These are phyloP conservation scores for Acrocalymma vagum DNA, from an alignment of 2,329 filamentous ascomycete species.

Conservation along the genomic window DNA sequence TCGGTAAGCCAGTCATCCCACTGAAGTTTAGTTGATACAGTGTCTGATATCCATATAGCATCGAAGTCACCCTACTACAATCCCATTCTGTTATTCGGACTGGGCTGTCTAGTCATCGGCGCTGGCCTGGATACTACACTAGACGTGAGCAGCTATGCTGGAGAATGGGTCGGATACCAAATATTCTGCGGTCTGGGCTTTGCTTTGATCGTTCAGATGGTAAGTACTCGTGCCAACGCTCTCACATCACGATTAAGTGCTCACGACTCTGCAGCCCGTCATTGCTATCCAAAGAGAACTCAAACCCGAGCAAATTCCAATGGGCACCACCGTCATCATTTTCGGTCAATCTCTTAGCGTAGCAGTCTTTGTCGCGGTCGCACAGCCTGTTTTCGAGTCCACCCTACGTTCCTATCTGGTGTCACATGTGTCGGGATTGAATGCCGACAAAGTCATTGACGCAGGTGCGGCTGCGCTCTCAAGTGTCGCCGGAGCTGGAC, in stretches of 20 bases:
- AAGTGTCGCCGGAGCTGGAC: too few species aligned
- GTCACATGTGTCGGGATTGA: slow-evolving; percentile 27
- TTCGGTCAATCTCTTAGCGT: slow-evolving; percentile 57
- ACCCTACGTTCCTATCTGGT: slow-evolving; percentile 26
- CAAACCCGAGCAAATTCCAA: slow-evolving; percentile 48
- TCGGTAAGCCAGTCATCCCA: slow-evolving; percentile 44
- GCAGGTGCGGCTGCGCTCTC: too few species aligned
- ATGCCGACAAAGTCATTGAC: slow-evolving; percentile 57
- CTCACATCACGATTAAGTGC: slow-evolving; percentile 47
- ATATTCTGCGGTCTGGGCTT: slow-evolving; percentile 43
- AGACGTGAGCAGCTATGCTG: slow-evolving; percentile 30
- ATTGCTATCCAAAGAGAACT: too few species aligned
- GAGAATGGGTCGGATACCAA: slow-evolving; percentile 44
- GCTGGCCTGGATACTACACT: slow-evolving; percentile 51
- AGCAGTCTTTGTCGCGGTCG: slow-evolving; percentile 55
- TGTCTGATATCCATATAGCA: too few species aligned
- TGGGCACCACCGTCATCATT: slow-evolving; percentile 47
- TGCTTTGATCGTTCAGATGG: slow-evolving; percentile 53
- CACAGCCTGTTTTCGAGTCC: slow-evolving; percentile 50
- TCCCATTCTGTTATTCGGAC: slow-evolving; percentile 49
- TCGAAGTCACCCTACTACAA: too few species aligned
- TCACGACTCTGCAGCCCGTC: too few species aligned
- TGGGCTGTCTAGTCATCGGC: slow-evolving; percentile 48
- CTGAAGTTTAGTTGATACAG: slow-evolving; percentile 50
- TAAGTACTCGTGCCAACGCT: slow-evolving; percentile 50